A percentile compares a stretch with the other conserved stretches of the same genome.
phyloP scores from a whole-genome alignment of 768 basidiomycete genomes.

The Aureoboletus auriporus region DNA sequence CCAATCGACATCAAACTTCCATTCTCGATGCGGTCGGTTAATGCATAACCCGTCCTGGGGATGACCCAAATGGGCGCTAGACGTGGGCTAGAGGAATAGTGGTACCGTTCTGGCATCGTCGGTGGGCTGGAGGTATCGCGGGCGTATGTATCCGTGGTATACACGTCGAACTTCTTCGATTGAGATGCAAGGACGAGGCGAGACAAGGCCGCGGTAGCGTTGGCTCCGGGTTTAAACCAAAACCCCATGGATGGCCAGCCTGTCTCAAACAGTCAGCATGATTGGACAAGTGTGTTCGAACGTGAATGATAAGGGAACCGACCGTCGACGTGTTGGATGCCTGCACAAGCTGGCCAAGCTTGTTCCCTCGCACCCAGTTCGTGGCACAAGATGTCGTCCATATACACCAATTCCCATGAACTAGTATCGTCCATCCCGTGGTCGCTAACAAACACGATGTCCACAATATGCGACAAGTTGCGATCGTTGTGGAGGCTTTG shows the following conservation, averaged over 20 bases:
- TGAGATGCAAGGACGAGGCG: constrained; percentile 47
- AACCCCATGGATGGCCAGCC: constrained; percentile 88
- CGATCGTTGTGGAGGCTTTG: constrained; percentile 52
- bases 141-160: constrained; percentile 13
- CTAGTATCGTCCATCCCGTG: constrained; percentile 86
- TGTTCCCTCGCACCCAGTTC: constrained; percentile 2
- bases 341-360: constrained; percentile 13
- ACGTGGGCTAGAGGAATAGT: constrained; percentile 63
- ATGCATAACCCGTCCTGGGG: constrained; percentile 72
- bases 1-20: constrained; percentile 61
- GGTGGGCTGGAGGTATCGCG: not conserved
- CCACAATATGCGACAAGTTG: constrained; percentile 75
- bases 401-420: constrained; percentile 66
- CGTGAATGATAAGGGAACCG: not conserved
- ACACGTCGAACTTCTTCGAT: constrained; percentile 59
- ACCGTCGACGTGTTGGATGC: constrained; percentile 12
- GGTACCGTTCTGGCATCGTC: constrained; percentile 73
- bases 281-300: not conserved
- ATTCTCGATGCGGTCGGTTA: constrained; percentile 62
- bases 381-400: constrained; percentile 49
- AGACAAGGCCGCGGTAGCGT: constrained; percentile 51
- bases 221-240: constrained; percentile 58
- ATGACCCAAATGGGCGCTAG: constrained; percentile 84
- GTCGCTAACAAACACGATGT: constrained; percentile 83
- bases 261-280: constrained; percentile 34